These are phyloP conservation scores for Cladosporium sp. DNA, from an alignment of 2,329 filamentous ascomycete species.

Conservation along the genomic window DNA sequence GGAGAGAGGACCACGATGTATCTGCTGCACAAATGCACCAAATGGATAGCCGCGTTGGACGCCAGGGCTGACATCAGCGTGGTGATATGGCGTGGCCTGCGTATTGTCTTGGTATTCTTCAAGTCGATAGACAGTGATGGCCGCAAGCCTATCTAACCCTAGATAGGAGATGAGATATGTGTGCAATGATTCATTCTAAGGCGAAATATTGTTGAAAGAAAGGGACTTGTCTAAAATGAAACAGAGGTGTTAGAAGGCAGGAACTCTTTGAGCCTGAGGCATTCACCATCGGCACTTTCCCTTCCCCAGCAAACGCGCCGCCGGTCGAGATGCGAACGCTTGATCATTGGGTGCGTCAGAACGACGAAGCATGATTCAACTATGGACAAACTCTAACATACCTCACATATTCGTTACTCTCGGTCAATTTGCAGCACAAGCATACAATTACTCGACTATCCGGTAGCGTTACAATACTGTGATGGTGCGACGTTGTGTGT, in stretches of 20 bases:
- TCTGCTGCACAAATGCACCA: neutral
- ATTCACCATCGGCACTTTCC: neutral
- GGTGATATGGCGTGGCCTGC: neutral
- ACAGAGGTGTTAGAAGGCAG: no score
- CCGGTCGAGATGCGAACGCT: neutral
- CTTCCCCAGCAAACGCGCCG: neutral
- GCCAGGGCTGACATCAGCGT: neutral
- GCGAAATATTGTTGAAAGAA: neutral
- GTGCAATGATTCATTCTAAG: neutral
- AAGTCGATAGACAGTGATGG: neutral
- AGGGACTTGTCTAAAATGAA: neutral
- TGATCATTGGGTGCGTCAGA: neutral
- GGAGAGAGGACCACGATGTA: neutral
- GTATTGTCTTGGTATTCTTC: neutral
- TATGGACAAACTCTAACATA: neutral
- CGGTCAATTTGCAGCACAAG: neutral
- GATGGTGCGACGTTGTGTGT: constrained; percentile 19
- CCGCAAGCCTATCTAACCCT: neutral
- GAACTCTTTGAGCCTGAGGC: neutral
- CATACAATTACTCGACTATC: neutral
- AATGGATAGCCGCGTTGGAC: neutral
- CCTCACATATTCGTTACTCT: neutral
- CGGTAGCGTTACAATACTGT: neutral
- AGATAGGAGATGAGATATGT: neutral
- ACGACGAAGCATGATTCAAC: constrained; percentile 6